Percentiles rank a stretch among this genome's conserved stretches.
phyloP scores from a whole-genome alignment of 495 filamentous ascomycete genomes.

The Neurospora sp. region DNA sequence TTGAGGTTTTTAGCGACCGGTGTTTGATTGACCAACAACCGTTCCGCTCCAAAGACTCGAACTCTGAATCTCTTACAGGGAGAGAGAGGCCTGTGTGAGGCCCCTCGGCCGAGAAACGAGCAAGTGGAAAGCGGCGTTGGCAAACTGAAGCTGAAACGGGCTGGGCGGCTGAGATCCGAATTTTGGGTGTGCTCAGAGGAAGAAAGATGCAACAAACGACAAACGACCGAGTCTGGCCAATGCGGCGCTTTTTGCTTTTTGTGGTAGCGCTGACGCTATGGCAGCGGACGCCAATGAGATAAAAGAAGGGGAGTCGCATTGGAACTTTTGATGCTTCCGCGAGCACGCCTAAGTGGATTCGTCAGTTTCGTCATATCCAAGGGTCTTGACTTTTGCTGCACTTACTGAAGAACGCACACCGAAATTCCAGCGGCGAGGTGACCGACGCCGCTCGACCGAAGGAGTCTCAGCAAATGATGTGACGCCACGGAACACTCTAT shows the following conservation, averaged over 20 bases:
- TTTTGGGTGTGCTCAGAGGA: not conserved
- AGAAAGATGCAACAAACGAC: not conserved
- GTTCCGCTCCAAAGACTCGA: not conserved
- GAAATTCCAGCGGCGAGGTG: not conserved
- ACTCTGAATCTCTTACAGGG: not conserved
- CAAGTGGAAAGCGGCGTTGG: not conserved
- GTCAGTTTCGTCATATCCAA: not conserved
- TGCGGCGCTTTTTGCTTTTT: not conserved
- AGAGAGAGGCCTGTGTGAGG: not conserved
- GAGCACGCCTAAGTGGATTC: not conserved
- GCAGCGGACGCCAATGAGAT: not conserved
- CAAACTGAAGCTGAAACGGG: not conserved
- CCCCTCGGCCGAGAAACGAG: not conserved
- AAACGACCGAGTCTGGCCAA: not conserved
- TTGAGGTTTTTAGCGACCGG: not conserved
- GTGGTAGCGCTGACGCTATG: not conserved
- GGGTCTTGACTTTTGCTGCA: not conserved
- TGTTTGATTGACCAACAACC: not conserved
- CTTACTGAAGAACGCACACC: not conserved
- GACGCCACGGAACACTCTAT: not conserved
- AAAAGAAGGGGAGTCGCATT: not conserved
- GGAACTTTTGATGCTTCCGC: not conserved
- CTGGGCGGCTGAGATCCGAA: not conserved
- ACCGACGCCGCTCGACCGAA: not conserved
- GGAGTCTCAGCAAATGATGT: not conserved